A percentile compares a stretch with the other conserved stretches of the same genome.
These are phyloP conservation scores for Aschersonia sp. DNA, from an alignment of 2,329 filamentous ascomycete genomes.

Conservation along the genomic window DNA sequence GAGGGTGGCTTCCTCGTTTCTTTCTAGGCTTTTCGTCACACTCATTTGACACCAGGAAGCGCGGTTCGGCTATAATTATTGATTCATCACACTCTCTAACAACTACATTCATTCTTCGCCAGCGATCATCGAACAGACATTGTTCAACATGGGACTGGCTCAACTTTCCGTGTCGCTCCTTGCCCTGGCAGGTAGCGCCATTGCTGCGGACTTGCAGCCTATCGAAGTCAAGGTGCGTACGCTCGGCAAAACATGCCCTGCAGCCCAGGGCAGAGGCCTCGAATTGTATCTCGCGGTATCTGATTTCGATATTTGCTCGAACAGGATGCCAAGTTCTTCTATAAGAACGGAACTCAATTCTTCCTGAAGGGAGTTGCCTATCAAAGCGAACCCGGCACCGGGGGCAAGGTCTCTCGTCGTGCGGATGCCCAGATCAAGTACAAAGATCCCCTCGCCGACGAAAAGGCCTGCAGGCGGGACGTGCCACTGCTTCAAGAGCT, in stretches of 20 bases:
- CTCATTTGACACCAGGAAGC: slow-evolving; percentile 2
- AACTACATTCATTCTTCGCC: not conserved
- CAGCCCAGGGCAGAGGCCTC: too few species aligned
- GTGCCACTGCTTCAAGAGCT: slow-evolving; percentile 67
- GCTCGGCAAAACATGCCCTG: not conserved
- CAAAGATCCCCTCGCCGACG: slow-evolving; percentile 69
- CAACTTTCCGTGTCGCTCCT: slow-evolving; percentile 19
- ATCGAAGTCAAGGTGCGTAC: slow-evolving; percentile 53
- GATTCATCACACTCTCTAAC: not conserved
- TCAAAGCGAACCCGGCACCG: slow-evolving; percentile 60
- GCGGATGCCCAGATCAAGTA: slow-evolving; percentile 34
- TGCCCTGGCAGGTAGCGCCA: slow-evolving; percentile 25
- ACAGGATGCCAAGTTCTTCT: slow-evolving; percentile 78
- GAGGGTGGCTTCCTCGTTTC: slow-evolving; percentile 4
- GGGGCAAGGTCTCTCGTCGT: slow-evolving; percentile 20
- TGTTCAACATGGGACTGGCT: slow-evolving; percentile 15
- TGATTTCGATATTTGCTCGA: too few species aligned
- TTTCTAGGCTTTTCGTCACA: slow-evolving; percentile 4
- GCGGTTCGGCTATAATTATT: too few species aligned
- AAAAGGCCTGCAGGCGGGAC: slow-evolving; percentile 62
- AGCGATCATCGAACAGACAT: too few species aligned
- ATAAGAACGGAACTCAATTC: slow-evolving; percentile 52
- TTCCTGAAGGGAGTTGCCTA: slow-evolving; percentile 92
- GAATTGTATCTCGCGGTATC: not conserved
- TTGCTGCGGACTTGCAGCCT: slow-evolving; percentile 33